Percentiles rank a stretch among this genome's conserved stretches.
Conservation (phyloP, 2,329 filamentous ascomycete genomes). For the Huntiella savannae region DNA sequence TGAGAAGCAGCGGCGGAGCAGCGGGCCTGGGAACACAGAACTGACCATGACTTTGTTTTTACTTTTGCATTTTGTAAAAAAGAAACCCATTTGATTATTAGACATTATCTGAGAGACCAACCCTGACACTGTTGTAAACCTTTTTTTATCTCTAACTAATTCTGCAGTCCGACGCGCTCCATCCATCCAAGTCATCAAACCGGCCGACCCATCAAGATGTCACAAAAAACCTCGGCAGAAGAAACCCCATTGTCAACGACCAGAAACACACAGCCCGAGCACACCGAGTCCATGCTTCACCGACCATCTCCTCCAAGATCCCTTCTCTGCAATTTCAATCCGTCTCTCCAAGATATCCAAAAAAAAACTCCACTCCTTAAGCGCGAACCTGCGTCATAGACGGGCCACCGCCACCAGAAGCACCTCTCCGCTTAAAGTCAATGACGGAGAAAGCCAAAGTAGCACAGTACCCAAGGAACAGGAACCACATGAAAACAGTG, state of each 20-base stretch:
- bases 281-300: background rate
- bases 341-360: too few relatives aligned
- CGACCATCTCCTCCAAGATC: too few relatives aligned
- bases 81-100: background rate
- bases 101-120: too few relatives aligned
- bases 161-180: too few relatives aligned
- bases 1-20: background rate
- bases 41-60: background rate
- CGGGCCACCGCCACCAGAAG: conserved; percentile 26
- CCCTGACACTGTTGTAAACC: too few relatives aligned
- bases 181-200: too few relatives aligned
- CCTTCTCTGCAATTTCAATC: too few relatives aligned
- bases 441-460: conserved; percentile 36
- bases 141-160: background rate
- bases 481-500: conserved; percentile 63
- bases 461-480: conserved; percentile 42
- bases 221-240: conserved; percentile 1
- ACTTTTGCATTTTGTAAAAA: background rate
- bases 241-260: background rate
- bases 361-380: conserved; percentile 15
- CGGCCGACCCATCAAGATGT: too few relatives aligned
- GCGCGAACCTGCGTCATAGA: conserved; percentile 39
- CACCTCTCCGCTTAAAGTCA: conserved; percentile 29
- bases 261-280: background rate
- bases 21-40: conserved; percentile 1